phyloP scores from a whole-genome alignment of 306 rosid genomes.

The Hylodesmum podocarpum region DNA sequence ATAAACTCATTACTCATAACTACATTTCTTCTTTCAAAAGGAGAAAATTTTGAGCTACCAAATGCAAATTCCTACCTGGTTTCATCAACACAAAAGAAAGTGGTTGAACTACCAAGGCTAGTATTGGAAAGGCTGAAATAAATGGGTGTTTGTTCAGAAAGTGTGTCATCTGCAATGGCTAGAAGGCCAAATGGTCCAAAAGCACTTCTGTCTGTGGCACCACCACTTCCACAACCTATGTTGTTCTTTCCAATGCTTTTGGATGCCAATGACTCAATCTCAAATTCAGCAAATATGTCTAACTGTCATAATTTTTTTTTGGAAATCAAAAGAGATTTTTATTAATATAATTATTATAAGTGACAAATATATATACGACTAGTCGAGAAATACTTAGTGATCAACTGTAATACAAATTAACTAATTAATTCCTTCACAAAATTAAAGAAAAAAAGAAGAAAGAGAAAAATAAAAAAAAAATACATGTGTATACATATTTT shows the following conservation, averaged over 20 bases:
- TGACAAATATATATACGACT: neutral
- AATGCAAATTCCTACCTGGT: slow-evolving; percentile 45
- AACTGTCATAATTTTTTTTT: slow-evolving; percentile 33
- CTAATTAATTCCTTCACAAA: too few species aligned
- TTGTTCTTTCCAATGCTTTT: neutral
- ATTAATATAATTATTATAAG: neutral
- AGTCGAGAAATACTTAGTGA: too few species aligned
- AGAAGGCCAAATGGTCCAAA: slow-evolving; percentile 78
- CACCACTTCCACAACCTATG: slow-evolving; percentile 50
- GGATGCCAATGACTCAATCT: slow-evolving; percentile 39
- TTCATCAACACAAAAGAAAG: slow-evolving; percentile 70
- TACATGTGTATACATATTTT: too few species aligned
- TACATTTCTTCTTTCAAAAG: neutral
- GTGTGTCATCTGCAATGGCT: slow-evolving; percentile 65
- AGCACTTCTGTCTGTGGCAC: slow-evolving; percentile 48
- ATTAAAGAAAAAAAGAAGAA: too few species aligned
- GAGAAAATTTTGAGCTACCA: neutral
- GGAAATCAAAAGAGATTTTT: neutral
- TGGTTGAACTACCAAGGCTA: slow-evolving; percentile 22
- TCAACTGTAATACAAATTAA: too few species aligned
- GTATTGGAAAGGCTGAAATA: slow-evolving; percentile 48
- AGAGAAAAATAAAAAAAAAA: too few species aligned
- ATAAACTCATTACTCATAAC: neutral
- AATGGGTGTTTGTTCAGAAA: slow-evolving; percentile 67
- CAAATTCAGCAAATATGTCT: slow-evolving; percentile 68